Evolutionary conservation across 495 filamentous ascomycete species (phyloP).

Genomic region (Xylaria flabelliformis): DNA sequence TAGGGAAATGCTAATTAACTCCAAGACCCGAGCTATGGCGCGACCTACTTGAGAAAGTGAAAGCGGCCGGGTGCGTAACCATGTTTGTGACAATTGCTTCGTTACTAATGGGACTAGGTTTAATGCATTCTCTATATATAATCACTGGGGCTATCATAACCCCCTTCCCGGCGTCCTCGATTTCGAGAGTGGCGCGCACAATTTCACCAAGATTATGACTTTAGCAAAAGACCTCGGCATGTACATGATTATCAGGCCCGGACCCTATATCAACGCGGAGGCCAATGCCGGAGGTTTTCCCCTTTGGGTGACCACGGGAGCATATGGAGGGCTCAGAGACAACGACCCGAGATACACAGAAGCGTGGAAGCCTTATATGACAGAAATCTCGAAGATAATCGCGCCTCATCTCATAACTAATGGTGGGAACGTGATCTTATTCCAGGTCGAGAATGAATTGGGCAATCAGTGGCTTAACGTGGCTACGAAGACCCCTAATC

Average conservation of each 20-base stretch:
- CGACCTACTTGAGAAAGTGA: constrained; percentile 68
- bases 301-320: constrained; percentile 67
- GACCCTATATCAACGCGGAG: constrained; percentile 68
- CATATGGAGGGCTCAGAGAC: constrained; percentile 61
- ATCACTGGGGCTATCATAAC: constrained; percentile 63
- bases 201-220: constrained; percentile 60
- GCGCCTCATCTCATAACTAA: constrained; percentile 61
- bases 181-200: constrained; percentile 61
- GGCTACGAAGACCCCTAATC: constrained; percentile 53
- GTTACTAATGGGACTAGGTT: constrained; percentile 34
- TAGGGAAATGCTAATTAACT: neutral
- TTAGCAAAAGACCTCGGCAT: constrained; percentile 63
- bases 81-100: neutral
- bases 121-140: constrained; percentile 62
- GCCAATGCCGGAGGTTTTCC: constrained; percentile 65
- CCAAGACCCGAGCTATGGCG: constrained; percentile 60
- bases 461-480: constrained; percentile 60
- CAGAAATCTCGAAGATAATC: constrained; percentile 55
- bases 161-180: constrained; percentile 57
- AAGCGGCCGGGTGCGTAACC: constrained; percentile 60
- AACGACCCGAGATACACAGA: constrained; percentile 64
- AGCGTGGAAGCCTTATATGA: constrained; percentile 61
- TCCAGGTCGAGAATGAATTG: constrained; percentile 69
- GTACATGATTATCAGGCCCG: constrained; percentile 64
- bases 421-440: constrained; percentile 60